Conservation (phyloP, 2,329 filamentous ascomycete genomes). For the Aspergillus pseudotamarii region DNA sequence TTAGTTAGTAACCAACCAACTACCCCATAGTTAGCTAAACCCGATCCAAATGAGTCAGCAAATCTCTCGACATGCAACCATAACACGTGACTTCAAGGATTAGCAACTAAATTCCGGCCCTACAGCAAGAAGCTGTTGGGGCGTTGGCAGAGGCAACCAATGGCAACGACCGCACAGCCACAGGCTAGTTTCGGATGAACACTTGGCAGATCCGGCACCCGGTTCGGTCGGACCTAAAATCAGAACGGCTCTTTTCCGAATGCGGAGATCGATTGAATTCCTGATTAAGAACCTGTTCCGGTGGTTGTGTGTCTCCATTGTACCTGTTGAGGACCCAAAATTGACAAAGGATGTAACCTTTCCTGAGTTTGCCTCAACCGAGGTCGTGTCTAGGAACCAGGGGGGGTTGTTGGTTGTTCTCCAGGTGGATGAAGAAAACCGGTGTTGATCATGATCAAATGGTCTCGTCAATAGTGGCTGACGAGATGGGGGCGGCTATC, state of each 20-base stretch:
- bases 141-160: not conserved
- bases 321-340: not conserved
- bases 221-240: not conserved
- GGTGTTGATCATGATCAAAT: not conserved
- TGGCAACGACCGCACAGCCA: not conserved
- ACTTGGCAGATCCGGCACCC: not conserved
- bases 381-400: constrained; percentile 2
- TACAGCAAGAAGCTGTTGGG: not conserved
- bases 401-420: not conserved
- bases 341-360: not conserved
- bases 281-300: not conserved
- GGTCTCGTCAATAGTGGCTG: constrained; percentile 1
- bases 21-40: no score
- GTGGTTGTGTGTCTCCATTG: not conserved
- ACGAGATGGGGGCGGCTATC: not conserved
- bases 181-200: not conserved
- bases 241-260: not conserved
- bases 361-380: not conserved
- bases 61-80: no score
- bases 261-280: not conserved
- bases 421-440: not conserved
- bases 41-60: no score
- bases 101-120: not conserved
- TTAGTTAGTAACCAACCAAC: no score
- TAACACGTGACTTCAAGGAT: not conserved